A percentile compares a stretch with the other conserved stretches of the same genome.
phyloP scores from a whole-genome alignment of 1,139 yeast genomes.

The Wickerhamomyces sp. region DNA sequence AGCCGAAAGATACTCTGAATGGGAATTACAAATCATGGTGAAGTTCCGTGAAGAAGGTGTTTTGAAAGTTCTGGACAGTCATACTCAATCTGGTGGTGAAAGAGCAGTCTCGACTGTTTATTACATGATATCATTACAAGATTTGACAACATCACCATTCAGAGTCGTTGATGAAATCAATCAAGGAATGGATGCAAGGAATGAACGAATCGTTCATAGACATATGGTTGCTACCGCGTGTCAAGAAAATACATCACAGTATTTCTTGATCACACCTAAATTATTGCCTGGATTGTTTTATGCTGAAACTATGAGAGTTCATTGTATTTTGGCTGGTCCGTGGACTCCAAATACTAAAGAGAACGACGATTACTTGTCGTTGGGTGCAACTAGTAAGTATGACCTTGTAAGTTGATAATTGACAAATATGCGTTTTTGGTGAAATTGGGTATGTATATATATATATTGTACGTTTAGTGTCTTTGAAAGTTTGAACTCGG shows the following conservation, averaged over 20 bases:
- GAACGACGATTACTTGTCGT: conserved; percentile 24
- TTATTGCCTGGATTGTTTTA: conserved; percentile 73
- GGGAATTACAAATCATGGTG: conserved; percentile 83
- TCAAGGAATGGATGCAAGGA: conserved; percentile 97
- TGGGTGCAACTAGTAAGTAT: conserved; percentile 31
- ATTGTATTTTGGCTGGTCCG: conserved; percentile 76
- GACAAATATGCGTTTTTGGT: no score
- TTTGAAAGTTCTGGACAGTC: conserved; percentile 68
- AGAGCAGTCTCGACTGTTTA: conserved; percentile 92
- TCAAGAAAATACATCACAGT: conserved; percentile 56
- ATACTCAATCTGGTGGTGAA: conserved; percentile 96
- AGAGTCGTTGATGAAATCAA: conserved; percentile 96
- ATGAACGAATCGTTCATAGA: conserved; percentile 83
- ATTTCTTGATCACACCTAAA: conserved; percentile 91
- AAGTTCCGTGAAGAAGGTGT: conserved; percentile 77
- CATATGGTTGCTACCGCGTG: conserved; percentile 90
- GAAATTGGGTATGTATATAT: no score
- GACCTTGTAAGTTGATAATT: no score
- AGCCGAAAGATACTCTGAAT: conserved; percentile 54
- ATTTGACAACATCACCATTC: conserved; percentile 86
- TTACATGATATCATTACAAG: conserved; percentile 87
- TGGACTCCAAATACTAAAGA: conserved; percentile 33
- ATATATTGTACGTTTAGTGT: conserved; percentile 4
- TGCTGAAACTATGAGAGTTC: conserved; percentile 78
- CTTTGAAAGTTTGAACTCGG: conserved; percentile 10